Percentiles rank a stretch among this genome's conserved stretches.
These are phyloP conservation scores for Oemleria cerasiformis DNA, from an alignment of 306 rosid species.

Conservation along the genomic window DNA sequence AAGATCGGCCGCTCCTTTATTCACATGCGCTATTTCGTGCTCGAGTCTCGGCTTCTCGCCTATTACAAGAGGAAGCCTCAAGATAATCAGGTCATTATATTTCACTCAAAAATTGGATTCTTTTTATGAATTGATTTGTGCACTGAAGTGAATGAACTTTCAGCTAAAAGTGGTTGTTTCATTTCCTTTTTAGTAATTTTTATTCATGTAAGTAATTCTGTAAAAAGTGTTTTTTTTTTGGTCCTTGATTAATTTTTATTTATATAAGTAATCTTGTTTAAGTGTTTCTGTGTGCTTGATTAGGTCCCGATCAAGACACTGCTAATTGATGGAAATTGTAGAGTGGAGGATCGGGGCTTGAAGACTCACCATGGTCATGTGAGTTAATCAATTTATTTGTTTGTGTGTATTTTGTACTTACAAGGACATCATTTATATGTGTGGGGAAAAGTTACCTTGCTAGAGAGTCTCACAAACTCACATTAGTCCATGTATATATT, in stretches of 20 bases:
- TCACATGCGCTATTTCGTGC: constrained; percentile 95
- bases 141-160: neutral
- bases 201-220: neutral
- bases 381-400: constrained; percentile 37
- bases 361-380: constrained; percentile 99
- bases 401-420: constrained; percentile 14
- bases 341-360: constrained; percentile 99
- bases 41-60: constrained; percentile 88
- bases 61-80: constrained; percentile 96
- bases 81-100: constrained; percentile 67
- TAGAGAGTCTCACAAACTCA: neutral
- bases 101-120: neutral
- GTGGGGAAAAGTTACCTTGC: neutral
- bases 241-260: neutral
- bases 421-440: neutral
- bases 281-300: constrained; percentile 26
- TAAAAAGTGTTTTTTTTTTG: constrained; percentile 1
- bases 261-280: neutral
- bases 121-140: neutral
- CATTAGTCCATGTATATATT: neutral
- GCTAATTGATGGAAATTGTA: constrained; percentile 92
- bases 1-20: constrained; percentile 97
- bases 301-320: constrained; percentile 93
- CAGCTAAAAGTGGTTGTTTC: neutral
- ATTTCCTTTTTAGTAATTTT: constrained; percentile 9